These are phyloP conservation scores for Agaricus bisporus DNA, from an alignment of 768 basidiomycete species.

Conservation along the genomic window DNA sequence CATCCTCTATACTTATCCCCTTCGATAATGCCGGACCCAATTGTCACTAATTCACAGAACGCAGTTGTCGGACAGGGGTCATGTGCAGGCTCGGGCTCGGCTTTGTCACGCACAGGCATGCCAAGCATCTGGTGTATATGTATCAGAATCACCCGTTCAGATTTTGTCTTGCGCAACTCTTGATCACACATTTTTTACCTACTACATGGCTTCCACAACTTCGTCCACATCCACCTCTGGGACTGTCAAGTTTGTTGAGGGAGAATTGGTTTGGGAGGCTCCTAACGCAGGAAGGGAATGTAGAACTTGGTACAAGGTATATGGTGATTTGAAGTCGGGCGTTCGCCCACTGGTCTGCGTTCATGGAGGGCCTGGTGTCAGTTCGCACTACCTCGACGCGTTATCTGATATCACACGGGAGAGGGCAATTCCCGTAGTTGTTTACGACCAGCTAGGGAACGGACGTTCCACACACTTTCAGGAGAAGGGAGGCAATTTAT, in stretches of 20 bases:
- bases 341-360: constrained; percentile 40
- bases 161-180: no score
- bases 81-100: no score
- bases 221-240: no score
- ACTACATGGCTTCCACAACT: no score
- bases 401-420: constrained; percentile 30
- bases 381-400: constrained; percentile 34
- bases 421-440: constrained; percentile 37
- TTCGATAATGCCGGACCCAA: not conserved
- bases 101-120: no score
- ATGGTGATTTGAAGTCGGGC: constrained; percentile 33
- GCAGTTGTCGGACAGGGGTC: no score
- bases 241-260: not conserved
- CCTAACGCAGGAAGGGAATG: constrained; percentile 4
- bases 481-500: constrained; percentile 32
- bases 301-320: constrained; percentile 46
- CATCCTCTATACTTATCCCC: no score
- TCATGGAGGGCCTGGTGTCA: constrained; percentile 49
- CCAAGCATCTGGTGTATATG: no score
- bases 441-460: constrained; percentile 53
- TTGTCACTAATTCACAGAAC: no score
- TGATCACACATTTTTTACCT: no score
- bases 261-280: constrained; percentile 4
- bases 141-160: no score
- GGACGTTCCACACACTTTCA: constrained; percentile 49